Conservation (phyloP, 2,329 filamentous ascomycete genomes). For the Nectriaceae sp. region DNA sequence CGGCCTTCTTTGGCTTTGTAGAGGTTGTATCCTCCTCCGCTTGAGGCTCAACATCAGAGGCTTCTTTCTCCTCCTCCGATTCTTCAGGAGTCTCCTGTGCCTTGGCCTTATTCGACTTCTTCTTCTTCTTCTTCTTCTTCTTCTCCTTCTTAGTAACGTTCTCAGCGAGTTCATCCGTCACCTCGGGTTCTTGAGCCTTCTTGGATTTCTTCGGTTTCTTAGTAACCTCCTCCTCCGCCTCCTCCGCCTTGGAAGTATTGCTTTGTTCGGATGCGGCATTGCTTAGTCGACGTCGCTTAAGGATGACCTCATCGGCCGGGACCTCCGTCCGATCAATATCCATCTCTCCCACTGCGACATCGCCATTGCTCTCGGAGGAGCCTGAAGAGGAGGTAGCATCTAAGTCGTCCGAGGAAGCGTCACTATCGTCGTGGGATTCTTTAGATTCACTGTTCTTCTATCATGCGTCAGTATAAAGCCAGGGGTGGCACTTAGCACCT, state of each 20-base stretch:
- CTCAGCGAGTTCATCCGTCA: constrained; percentile 15
- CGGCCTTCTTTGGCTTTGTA: constrained; percentile 32
- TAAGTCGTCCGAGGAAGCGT: constrained; percentile 21
- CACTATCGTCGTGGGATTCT: constrained; percentile 18
- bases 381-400: constrained; percentile 17
- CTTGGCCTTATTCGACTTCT: constrained; percentile 12
- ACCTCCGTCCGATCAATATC: constrained; percentile 22
- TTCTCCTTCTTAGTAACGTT: too few relatives aligned
- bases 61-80: background rate
- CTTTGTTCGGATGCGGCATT: constrained; percentile 29
- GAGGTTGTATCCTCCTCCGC: constrained; percentile 24
- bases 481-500: background rate
- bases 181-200: constrained; percentile 1
- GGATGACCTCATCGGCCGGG: constrained; percentile 32
- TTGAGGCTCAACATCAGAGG: background rate
- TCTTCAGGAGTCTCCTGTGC: constrained; percentile 13
- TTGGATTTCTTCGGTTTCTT: constrained; percentile 18
- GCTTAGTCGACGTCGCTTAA: constrained; percentile 35
- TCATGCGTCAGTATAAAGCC: constrained; percentile 2
- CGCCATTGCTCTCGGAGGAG: constrained; percentile 26
- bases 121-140: constrained; percentile 32
- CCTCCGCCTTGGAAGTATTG: constrained; percentile 15
- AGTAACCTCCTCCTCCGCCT: constrained; percentile 16
- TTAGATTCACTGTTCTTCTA: constrained; percentile 8
- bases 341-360: constrained; percentile 18